A percentile compares a stretch with the other conserved stretches of the same genome.
phyloP scores from a whole-genome alignment of 2,329 filamentous ascomycete genomes.

The Fusarium citri region DNA sequence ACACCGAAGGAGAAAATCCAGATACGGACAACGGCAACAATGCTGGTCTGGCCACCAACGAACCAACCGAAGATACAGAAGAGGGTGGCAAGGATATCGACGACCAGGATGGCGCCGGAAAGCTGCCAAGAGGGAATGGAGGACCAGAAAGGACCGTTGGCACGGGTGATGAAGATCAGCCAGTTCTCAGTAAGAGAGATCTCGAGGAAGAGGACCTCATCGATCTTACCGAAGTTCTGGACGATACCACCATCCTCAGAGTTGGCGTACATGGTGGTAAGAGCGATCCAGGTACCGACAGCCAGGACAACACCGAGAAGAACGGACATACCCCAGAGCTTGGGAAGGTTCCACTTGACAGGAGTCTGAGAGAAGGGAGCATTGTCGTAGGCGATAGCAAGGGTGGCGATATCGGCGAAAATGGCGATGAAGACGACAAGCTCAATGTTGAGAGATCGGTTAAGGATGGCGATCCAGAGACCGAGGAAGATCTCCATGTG shows the following conservation, averaged over 20 bases:
- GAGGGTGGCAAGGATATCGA: slow-evolving; percentile 85
- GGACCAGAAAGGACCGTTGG: slow-evolving; percentile 92
- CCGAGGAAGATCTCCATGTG: slow-evolving; percentile 93
- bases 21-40: slow-evolving; percentile 86
- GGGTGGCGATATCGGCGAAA: slow-evolving; percentile 90
- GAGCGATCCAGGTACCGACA: slow-evolving; percentile 86
- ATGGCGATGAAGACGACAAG: slow-evolving; percentile 94
- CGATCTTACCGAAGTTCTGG: slow-evolving; percentile 86
- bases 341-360: slow-evolving; percentile 95
- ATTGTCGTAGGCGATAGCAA: slow-evolving; percentile 94
- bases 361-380: slow-evolving; percentile 86
- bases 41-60: slow-evolving; percentile 74
- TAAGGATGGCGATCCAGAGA: slow-evolving; percentile 90
- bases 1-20: slow-evolving; percentile 93
- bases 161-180: slow-evolving; percentile 96
- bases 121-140: slow-evolving; percentile 90
- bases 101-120: slow-evolving; percentile 78
- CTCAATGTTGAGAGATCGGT: slow-evolving; percentile 85
- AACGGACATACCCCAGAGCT: slow-evolving; percentile 93
- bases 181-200: slow-evolving; percentile 94
- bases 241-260: slow-evolving; percentile 83
- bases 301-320: slow-evolving; percentile 85
- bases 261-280: slow-evolving; percentile 83
- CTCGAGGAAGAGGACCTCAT: slow-evolving; percentile 88
- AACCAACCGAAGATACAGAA: slow-evolving; percentile 91